These are phyloP conservation scores for Sugiyamaella pinicola DNA, from an alignment of 1,139 yeast species.

Conservation along the genomic window DNA sequence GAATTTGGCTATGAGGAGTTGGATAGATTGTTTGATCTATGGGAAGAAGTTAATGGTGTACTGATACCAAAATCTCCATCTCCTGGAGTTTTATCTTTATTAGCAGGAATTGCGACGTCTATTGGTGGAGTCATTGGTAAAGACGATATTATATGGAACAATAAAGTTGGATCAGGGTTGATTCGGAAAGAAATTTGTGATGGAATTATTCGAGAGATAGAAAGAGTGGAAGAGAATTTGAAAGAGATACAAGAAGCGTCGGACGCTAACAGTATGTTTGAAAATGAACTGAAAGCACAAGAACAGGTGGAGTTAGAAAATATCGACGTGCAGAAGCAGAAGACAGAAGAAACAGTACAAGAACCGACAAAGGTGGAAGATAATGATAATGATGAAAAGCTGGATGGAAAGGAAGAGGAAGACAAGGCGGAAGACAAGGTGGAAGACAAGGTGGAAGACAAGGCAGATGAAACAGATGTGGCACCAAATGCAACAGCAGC, in stretches of 20 bases:
- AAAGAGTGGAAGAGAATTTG: not conserved
- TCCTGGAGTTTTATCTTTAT: not conserved
- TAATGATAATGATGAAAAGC: no score
- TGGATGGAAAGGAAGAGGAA: not conserved
- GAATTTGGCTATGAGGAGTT: not conserved
- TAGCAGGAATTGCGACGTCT: constrained; percentile 1
- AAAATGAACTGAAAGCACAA: no score
- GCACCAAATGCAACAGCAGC: not conserved
- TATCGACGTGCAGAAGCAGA: not conserved
- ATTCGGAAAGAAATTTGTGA: constrained; percentile 5
- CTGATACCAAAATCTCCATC: constrained; percentile 17
- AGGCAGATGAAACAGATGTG: not conserved
- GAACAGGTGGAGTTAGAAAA: no score
- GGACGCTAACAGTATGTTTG: no score
- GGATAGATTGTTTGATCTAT: not conserved
- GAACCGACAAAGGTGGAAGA: no score
- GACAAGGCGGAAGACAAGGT: not conserved
- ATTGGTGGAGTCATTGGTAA: constrained; percentile 11
- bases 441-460: not conserved
- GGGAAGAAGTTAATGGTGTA: constrained; percentile 4
- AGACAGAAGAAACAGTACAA: no score
- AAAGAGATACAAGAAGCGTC: not conserved
- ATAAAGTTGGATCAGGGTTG: not conserved
- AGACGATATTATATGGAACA: constrained; percentile 16
- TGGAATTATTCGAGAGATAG: not conserved